Percentiles rank a stretch among this genome's conserved stretches.
These are phyloP conservation scores for Suillus decipiens DNA, from an alignment of 768 basidiomycete species.

Conservation along the genomic window DNA sequence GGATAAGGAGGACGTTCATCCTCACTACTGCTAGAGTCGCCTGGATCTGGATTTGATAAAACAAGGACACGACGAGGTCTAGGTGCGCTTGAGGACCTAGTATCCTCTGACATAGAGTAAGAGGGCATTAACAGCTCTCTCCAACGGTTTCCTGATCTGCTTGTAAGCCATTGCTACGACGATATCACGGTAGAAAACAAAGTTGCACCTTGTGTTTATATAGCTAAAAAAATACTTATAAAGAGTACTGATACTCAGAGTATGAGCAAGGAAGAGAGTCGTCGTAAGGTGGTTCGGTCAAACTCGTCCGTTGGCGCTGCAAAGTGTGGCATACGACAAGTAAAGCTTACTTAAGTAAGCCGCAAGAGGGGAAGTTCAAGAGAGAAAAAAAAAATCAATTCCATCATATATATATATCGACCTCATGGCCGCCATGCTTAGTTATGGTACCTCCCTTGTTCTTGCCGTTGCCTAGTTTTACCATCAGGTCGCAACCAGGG, in stretches of 20 bases:
- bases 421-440: conserved; percentile 3
- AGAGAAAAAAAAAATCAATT: background rate
- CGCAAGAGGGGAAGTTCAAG: background rate
- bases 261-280: background rate
- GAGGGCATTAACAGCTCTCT: conserved; percentile 33
- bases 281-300: background rate
- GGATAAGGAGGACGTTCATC: conserved; percentile 37
- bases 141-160: conserved; percentile 27
- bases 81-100: conserved; percentile 37
- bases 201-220: background rate
- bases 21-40: conserved; percentile 42
- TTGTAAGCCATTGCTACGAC: conserved; percentile 7
- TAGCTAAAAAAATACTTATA: background rate
- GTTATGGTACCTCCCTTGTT: background rate
- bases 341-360: background rate
- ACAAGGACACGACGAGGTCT: conserved; percentile 47
- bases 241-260: background rate
- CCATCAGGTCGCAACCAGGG: background rate
- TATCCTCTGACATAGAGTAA: conserved; percentile 62
- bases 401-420: background rate
- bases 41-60: conserved; percentile 64
- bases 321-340: background rate
- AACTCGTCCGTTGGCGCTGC: conserved; percentile 1
- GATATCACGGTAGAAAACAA: background rate
- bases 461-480: background rate